Evolutionary conservation across 495 filamentous ascomycete species (phyloP).

Genomic region (Clohesyomyces aquaticus): DNA sequence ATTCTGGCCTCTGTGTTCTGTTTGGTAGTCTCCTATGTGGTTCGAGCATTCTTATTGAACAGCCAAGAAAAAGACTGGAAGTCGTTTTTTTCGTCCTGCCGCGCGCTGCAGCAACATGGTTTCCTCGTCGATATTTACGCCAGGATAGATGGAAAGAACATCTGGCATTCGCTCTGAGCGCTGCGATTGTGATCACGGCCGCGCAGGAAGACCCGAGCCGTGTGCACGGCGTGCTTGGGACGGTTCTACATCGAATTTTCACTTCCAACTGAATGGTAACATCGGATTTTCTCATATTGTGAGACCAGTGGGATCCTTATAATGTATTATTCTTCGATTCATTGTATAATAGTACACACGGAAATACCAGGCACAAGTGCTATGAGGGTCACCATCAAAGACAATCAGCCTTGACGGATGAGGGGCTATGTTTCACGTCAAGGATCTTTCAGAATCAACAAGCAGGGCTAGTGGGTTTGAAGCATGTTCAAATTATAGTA

Average conservation of each 20-base stretch:
- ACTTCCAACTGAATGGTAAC: too few relatives aligned
- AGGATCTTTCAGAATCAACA: too few relatives aligned
- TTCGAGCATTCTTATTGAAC: conserved; percentile 81
- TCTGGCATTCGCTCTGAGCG: conserved; percentile 70
- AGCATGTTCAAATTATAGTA: too few relatives aligned
- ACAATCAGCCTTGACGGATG: too few relatives aligned
- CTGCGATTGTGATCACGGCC: conserved; percentile 75
- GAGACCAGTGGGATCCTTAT: neutral
- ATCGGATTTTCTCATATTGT: neutral
- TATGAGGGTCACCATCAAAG: too few relatives aligned
- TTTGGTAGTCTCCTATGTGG: conserved; percentile 80
- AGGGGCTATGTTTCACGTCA: too few relatives aligned
- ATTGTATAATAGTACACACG: too few relatives aligned
- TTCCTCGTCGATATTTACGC: conserved; percentile 73
- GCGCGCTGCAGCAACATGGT: conserved; percentile 73
- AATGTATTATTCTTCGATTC: too few relatives aligned
- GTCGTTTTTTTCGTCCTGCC: conserved; percentile 85
- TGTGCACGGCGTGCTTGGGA: conserved; percentile 71
- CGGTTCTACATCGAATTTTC: conserved; percentile 60
- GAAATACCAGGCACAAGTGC: too few relatives aligned
- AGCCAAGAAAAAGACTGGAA: conserved; percentile 69
- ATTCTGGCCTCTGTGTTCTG: conserved; percentile 73
- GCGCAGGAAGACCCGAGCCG: conserved; percentile 64
- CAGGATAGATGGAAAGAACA: conserved; percentile 78
- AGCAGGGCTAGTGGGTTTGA: too few relatives aligned